A percentile compares a stretch with the other conserved stretches of the same genome.
Evolutionary conservation across 1,284 basidiomycete genomes (phyloP).

Genomic region (Blastosporella zonata): DNA sequence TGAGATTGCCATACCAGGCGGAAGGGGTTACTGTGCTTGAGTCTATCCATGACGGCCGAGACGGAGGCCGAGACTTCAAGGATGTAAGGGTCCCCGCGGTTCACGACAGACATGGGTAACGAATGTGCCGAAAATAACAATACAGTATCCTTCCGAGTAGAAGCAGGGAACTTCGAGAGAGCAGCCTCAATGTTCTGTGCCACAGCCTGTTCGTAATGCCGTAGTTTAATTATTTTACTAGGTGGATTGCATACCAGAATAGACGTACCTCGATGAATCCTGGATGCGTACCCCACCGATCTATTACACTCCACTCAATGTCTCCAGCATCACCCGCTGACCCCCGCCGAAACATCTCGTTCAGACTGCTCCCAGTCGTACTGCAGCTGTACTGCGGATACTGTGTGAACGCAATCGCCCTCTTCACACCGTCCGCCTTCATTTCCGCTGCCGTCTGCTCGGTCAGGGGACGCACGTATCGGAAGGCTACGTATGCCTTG

Average conservation of each 20-base stretch:
- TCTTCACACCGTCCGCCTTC: conserved; percentile 86
- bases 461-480: conserved; percentile 90
- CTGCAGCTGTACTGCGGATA: conserved; percentile 99
- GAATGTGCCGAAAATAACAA: conserved; percentile 98
- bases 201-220: conserved; percentile 61
- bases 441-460: conserved; percentile 82
- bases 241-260: background rate
- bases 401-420: conserved; percentile 96
- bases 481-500: conserved; percentile 94
- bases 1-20: conserved; percentile 98
- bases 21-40: conserved; percentile 80
- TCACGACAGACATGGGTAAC: conserved; percentile 94
- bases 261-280: conserved; percentile 85
- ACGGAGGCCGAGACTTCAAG: conserved; percentile 95
- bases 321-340: conserved; percentile 52
- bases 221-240: background rate
- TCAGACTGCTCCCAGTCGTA: conserved; percentile 95
- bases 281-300: conserved; percentile 95
- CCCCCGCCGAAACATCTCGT: conserved; percentile 80
- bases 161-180: conserved; percentile 77
- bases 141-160: conserved; percentile 71
- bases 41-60: conserved; percentile 82
- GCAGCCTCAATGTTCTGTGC: conserved; percentile 86
- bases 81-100: conserved; percentile 97
- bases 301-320: conserved; percentile 96